Percentiles rank a stretch among this genome's conserved stretches.
Evolutionary conservation across 23 red algal species (phyloP).

Genomic region (Chondrus crispus): DNA sequence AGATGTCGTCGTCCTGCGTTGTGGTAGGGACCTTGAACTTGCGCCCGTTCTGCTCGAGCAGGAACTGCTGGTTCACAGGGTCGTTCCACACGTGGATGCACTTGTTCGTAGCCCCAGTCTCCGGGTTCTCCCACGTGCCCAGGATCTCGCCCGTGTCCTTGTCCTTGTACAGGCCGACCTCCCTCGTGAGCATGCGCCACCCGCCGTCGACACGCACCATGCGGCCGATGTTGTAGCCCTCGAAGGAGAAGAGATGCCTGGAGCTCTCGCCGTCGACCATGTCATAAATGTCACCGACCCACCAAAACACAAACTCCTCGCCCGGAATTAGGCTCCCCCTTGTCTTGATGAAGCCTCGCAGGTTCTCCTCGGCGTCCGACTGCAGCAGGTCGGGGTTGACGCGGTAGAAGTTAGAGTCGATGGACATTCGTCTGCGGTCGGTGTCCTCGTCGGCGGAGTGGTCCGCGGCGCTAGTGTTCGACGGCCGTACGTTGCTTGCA

Average conservation of each 20-base stretch:
- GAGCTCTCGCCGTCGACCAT: constrained; percentile 47
- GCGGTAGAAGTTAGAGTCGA: constrained; percentile 16
- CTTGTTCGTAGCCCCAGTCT: constrained; percentile 55
- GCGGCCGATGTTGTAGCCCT: constrained; percentile 93
- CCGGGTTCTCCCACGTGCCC: constrained; percentile 75
- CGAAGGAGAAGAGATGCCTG: constrained; percentile 78
- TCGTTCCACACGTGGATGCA: constrained; percentile 92
- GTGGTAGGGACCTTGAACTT: constrained; percentile 66
- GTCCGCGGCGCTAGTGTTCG: too few relatives aligned
- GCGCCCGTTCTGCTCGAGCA: constrained; percentile 29
- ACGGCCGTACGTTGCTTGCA: too few relatives aligned
- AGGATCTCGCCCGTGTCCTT: constrained; percentile 66
- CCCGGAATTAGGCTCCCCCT: constrained; percentile 77
- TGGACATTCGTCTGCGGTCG: background rate
- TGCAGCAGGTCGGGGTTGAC: constrained; percentile 43
- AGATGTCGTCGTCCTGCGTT: constrained; percentile 59
- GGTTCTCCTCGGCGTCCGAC: constrained; percentile 43
- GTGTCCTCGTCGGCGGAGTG: background rate
- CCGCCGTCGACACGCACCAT: constrained; percentile 85
- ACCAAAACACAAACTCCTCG: constrained; percentile 86
- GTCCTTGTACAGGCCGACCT: constrained; percentile 87
- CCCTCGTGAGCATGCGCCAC: constrained; percentile 90
- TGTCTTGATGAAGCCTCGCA: constrained; percentile 92
- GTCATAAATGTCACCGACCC: constrained; percentile 79
- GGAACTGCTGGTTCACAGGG: constrained; percentile 92